Evolutionary conservation across 108 stramenopile species (phyloP), one percentile per base, ranked within the genome.

Genomic region (Cyclotella atomus): DNA sequence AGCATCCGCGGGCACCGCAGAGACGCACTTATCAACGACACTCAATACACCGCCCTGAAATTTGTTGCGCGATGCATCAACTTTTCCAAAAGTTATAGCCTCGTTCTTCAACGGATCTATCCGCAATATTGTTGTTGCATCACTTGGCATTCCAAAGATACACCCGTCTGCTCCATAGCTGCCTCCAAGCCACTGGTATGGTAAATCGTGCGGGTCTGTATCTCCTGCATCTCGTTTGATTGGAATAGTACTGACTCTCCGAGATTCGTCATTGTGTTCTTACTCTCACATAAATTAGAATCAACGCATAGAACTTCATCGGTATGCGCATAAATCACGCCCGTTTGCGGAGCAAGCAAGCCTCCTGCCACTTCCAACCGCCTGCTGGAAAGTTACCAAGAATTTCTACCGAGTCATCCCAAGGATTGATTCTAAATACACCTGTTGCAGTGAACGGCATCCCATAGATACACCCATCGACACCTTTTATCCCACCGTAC

Each of bases 121-220:
- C 9, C 68, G 41, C 15, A 86, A 70, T 24, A 86, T 76, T 3
- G 78, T 34, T 16, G 66, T 71, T 30, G 79, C 75, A n/a, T 81
- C 76, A 0, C 63, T 62, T 4, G 95, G 91, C 54, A 92, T 87
- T 29, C 90, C 88, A 69, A 91, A 96, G 44, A 96, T 90, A 56
- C 91, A 91, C 17, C 89, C 89, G 69, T 92, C 89, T 1, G 81
- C 87, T n/a, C 90, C 92, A 20, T 92, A 55, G 20, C 63, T 61
- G 7, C 95, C 95, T 25, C 95, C 45, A 84, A 75, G 64, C 84
- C 84, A 85, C 52, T 83, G 82, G 38, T 73, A 84, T 15, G 27
- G 34, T 15, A 75, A 34, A 66, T 75, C 74, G 5, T 43, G 74
- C 3, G 57, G 30, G 47, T 77, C 69, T 5, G 29, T 66, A 41